Base-by-base conservation (phyloP, 1,139 yeast species). In the Yamadazyma friedrichii region DNA sequence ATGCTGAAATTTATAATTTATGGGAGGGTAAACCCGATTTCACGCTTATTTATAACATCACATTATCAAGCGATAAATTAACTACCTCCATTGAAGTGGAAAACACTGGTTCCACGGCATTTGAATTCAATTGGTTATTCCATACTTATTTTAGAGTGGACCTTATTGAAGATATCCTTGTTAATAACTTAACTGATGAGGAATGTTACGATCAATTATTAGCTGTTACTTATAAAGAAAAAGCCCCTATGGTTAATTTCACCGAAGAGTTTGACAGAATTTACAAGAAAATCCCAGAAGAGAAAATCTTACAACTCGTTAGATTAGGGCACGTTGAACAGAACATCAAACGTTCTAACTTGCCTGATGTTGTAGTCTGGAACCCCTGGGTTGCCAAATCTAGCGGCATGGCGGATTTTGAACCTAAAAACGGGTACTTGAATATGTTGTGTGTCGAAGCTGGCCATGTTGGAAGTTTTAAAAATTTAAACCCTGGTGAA, bases 341-440 rank as follows among this genome's bases (percentile, higher is more conserved):
- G 58, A 80, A 84, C 36, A 65, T 89, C 30, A 67, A 76, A 44
- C 76, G 95, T 56, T 65, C 65, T 24, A 82, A 83, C 52, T 70
- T 91, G 50, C 89, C 86, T 2, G 98, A 93, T 58, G 78, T 88
- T 16, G 98, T 93, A 38, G 97, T 93, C 41, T 93, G 98, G 98
- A 93, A 93, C 62, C 98, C 98, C 20, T 93, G 98, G 98, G 71
- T 78, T 51, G 78, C 84, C 41, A 87, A 86, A 61, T 80, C 94
- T 16, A 72, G 67, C 24, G 84, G 84, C 1, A 86, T 93, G 91
- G 82, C 71, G 29, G 98, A 93, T 63, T 93, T 91, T 59, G 76
- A 74, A 53, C 98, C 98, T 40, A 88, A 87, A 58, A 61, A 67
- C 40, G 98, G 96, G 3, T 93, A 74, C 68, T 74, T 82, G 52